Evolutionary conservation across 2,329 filamentous ascomycete species (phyloP), one percentile per base, ranked within the genome.

Genomic region (Magnaporthales sp.): DNA sequence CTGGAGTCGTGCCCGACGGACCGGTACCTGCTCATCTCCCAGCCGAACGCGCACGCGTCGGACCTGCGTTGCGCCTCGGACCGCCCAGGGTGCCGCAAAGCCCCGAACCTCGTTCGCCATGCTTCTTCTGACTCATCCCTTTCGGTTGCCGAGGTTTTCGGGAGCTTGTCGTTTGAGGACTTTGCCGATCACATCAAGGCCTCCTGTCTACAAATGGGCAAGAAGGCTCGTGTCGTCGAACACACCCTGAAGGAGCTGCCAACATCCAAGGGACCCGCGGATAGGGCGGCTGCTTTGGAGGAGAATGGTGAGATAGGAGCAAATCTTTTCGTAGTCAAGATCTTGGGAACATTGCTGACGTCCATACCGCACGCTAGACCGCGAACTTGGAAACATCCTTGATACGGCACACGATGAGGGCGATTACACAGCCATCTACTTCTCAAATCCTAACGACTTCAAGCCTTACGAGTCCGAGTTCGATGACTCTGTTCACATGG

Each of bases 351-450:
- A 63, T 11, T 19, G 26, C 54, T 65, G n/a, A 65, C 56, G 26
- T 32, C 72, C 62, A 19, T n/a, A 24, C 13, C 32, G 11, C 54
- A 61, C 58, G 80, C 66, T 74, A 85, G 80, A 85, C 76, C 70
- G 82, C 79, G 73, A 83, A 74, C 74, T 91, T 74, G 72, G 84
- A 74, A 72, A 80, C 79, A 72, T 78, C 15, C 73, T 87, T 3
- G 77, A 80, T 2, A 73, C 76, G 51, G 73, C 78, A 30, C 72
- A 75, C 8, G 70, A 72, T 3, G 72, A 73, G 22, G 77, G 79
- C 60, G 83, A 82, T 51, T 94, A 91, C 77, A 95, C 91, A 0
- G 83, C 97, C 67, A 80, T 97, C 69, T 92, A 93, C 76, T 84
- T 87, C 62, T 91, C 90, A 8, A 88, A 86, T 0, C 86, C 89